phyloP scores from a whole-genome alignment of 768 basidiomycete species.

The Suillus plorans region DNA sequence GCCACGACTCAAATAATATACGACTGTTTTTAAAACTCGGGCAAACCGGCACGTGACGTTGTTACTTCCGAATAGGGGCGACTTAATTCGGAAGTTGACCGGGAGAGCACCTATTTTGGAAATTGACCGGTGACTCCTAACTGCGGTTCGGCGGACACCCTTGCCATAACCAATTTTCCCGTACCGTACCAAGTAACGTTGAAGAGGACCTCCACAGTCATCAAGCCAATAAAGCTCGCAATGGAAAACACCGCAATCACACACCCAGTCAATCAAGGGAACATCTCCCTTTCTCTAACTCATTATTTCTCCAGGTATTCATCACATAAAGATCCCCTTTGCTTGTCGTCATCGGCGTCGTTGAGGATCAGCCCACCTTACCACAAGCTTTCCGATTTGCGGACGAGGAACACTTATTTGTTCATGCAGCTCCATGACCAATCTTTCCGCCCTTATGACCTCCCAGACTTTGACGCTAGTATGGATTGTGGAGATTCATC shows the following conservation, averaged over 20 bases:
- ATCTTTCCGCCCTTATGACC: background rate
- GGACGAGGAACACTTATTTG: background rate
- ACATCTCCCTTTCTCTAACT: background rate
- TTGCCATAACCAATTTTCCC: no score
- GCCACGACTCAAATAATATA: no score
- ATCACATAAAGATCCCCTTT: background rate
- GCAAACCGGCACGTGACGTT: no score
- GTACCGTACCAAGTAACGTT: background rate
- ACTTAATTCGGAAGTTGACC: no score
- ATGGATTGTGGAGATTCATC: background rate
- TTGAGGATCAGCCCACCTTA: background rate
- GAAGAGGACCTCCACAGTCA: slow-evolving; percentile 5
- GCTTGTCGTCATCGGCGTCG: background rate
- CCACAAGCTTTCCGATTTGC: slow-evolving; percentile 3
- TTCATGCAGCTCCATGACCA: background rate
- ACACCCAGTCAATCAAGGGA: background rate
- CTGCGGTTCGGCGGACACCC: no score
- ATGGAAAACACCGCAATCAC: slow-evolving; percentile 4
- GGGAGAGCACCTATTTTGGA: no score
- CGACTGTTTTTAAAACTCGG: no score
- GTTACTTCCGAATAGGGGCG: no score
- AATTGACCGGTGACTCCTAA: no score
- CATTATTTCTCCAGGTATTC: background rate
- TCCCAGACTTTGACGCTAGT: background rate
- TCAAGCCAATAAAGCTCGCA: background rate